These are phyloP conservation scores for Protomyces pachydermus DNA, from an alignment of 1,139 yeast genomes.

Conservation along the genomic window DNA sequence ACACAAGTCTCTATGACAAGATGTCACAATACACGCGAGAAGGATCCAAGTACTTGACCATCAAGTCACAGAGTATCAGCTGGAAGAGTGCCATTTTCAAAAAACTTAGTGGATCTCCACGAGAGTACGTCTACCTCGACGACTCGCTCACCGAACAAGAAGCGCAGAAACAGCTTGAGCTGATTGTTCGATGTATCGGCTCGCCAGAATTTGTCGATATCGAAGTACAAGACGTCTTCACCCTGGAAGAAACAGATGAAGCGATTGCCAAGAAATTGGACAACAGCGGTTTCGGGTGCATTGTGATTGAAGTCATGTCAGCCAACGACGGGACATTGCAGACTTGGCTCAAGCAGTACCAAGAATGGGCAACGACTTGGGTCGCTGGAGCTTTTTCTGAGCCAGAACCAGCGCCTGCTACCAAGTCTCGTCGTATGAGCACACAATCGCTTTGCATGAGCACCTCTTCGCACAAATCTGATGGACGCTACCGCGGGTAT, in stretches of 20 bases:
- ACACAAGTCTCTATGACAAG: slow-evolving; percentile 8
- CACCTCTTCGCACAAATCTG: neutral
- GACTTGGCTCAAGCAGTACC: neutral
- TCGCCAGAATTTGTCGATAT: slow-evolving; percentile 16
- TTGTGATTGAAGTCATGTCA: slow-evolving; percentile 9
- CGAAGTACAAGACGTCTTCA: slow-evolving; percentile 11
- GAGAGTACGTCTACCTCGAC: slow-evolving; percentile 10
- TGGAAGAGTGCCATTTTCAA: slow-evolving; percentile 13
- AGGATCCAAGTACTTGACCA: slow-evolving; percentile 9
- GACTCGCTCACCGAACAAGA: slow-evolving; percentile 1
- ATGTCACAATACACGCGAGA: slow-evolving; percentile 18
- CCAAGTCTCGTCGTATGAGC: neutral
- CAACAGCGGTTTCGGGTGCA: slow-evolving; percentile 4
- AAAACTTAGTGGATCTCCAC: slow-evolving; percentile 9
- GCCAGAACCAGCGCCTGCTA: neutral
- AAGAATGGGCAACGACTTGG: neutral
- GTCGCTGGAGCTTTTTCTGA: neutral
- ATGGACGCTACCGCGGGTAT: no score
- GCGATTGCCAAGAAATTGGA: neutral
- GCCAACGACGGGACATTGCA: neutral
- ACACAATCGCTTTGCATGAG: neutral
- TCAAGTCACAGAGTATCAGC: slow-evolving; percentile 6
- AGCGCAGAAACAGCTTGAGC: slow-evolving; percentile 2
- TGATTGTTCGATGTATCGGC: neutral
- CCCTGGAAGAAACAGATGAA: slow-evolving; percentile 1